Evolutionary conservation across 305 asterid genomes (phyloP).

Genomic region (Rubia tinctorum): DNA sequence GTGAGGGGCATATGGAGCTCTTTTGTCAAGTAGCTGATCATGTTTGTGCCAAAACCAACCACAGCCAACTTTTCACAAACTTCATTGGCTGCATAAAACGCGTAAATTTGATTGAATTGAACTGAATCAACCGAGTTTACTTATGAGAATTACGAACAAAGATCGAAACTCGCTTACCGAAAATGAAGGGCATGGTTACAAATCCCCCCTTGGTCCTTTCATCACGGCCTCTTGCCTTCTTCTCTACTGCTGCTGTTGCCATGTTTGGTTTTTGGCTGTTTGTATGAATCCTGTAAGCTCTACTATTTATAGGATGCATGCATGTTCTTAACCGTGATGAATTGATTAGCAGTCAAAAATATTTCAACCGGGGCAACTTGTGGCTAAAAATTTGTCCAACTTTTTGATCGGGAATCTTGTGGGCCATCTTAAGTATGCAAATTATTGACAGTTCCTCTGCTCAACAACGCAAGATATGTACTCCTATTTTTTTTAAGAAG

Average conservation of each 20-base stretch:
- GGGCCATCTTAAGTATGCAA: too few species aligned
- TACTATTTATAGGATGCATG: slow-evolving; percentile 37
- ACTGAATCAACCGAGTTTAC: neutral
- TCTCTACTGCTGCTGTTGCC: slow-evolving; percentile 22
- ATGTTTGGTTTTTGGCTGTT: slow-evolving; percentile 17
- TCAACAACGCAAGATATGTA: too few species aligned
- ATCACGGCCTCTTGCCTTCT: too few species aligned
- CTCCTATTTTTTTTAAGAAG: too few species aligned
- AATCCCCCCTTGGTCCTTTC: slow-evolving; percentile 65
- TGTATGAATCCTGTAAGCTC: slow-evolving; percentile 12
- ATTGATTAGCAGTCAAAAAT: neutral
- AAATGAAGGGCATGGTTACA: slow-evolving; percentile 92
- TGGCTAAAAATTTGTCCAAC: neutral
- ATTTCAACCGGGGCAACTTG: neutral
- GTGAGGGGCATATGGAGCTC: slow-evolving; percentile 60
- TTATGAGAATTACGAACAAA: too few species aligned
- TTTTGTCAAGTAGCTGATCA: slow-evolving; percentile 70
- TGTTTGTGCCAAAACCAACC: slow-evolving; percentile 72
- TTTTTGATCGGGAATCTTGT: too few species aligned
- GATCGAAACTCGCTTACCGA: slow-evolving; percentile 39
- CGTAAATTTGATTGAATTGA: too few species aligned
- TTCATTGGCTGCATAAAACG: slow-evolving; percentile 43
- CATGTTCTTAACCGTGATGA: neutral
- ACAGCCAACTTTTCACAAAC: slow-evolving; percentile 82
- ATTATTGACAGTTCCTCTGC: too few species aligned